Evolutionary conservation across 306 rosid genomes (phyloP), one percentile per base, ranked within the genome.

Genomic region (Rosa chinensis): DNA sequence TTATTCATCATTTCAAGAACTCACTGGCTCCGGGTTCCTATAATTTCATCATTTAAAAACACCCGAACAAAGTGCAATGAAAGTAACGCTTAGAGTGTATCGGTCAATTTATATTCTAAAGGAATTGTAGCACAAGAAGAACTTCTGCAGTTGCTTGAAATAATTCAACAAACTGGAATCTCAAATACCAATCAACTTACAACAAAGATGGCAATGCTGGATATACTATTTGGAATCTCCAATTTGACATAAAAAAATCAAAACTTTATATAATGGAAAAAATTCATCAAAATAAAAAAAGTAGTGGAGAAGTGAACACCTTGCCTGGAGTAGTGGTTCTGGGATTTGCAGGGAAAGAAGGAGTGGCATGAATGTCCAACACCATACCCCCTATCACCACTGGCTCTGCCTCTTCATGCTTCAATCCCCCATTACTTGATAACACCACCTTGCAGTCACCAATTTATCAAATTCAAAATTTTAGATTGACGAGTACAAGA

Each of bases 341-440:
- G 53, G 87, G 84, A 76, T 61, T 78, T 17, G 86, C 79, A 53
- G 86, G 43, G 5, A 68, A 39, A 18, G 86, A 85, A 63, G 89
- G 85, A 44, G 72, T 79, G 83, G 83, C 85, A 70, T 88, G 90
- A 86, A 94, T 90, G 75, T 92, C 99, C 87, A 94, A 81, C 35
- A 92, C 97, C 99, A 94, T 92, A 63, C 92, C 97, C 37, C 99
- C 99, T 63, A 92, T 84, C 75, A 94, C 83, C 37, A 94, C 92
- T 9, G 93, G 89, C 61, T 90, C 87, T 32, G 80, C 74, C 16
- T 80, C 86, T 39, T 68, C 82, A 56, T 70, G 66, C 66, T 82
- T 82, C 86, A 70, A 44, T 61, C 82, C 42, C 55, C 39, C 82
- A 72, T 74, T 84, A 86, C 70, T 86, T 61, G 71, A 18, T 55